A percentile compares a stretch with the other conserved stretches of the same genome.
phyloP scores from a whole-genome alignment of 2,329 filamentous ascomycete species.

The Neofusicoccum kwambonambiense region DNA sequence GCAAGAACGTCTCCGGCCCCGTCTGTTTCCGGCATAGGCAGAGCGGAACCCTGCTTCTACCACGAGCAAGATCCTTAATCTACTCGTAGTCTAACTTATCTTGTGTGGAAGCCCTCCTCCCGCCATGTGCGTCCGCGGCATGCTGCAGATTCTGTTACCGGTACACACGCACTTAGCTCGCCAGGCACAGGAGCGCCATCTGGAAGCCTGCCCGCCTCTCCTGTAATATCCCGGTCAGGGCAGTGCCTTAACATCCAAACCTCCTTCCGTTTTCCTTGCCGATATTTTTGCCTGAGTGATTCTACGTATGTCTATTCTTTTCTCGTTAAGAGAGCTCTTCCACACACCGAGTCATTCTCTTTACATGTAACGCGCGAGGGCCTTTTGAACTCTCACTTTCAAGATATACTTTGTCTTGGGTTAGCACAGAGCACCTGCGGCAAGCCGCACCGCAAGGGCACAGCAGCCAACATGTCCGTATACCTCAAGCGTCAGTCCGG shows the following conservation, averaged over 20 bases:
- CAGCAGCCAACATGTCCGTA: background rate
- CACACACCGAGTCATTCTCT: background rate
- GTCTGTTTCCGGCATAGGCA: background rate
- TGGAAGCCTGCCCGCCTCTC: background rate
- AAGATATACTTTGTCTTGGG: background rate
- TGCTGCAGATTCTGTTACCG: background rate
- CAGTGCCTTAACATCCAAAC: background rate
- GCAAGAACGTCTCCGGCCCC: background rate
- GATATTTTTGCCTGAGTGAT: background rate
- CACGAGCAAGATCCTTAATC: background rate
- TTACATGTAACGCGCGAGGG: background rate
- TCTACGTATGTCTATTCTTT: background rate
- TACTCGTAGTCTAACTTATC: background rate
- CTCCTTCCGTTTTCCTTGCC: background rate
- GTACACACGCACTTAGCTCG: background rate
- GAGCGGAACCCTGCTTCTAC: background rate
- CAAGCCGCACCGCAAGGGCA: background rate
- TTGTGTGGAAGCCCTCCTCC: background rate
- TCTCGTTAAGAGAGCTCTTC: background rate
- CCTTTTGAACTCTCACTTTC: background rate
- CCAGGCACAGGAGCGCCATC: conserved; percentile 6
- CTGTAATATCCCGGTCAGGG: background rate
- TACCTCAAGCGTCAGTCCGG: conserved; percentile 5
- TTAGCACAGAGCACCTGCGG: background rate
- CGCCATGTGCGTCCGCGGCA: background rate